A percentile compares a stretch with the other conserved stretches of the same genome.
Conservation (phyloP, 768 basidiomycete genomes). For the Termitomyces sp. region DNA sequence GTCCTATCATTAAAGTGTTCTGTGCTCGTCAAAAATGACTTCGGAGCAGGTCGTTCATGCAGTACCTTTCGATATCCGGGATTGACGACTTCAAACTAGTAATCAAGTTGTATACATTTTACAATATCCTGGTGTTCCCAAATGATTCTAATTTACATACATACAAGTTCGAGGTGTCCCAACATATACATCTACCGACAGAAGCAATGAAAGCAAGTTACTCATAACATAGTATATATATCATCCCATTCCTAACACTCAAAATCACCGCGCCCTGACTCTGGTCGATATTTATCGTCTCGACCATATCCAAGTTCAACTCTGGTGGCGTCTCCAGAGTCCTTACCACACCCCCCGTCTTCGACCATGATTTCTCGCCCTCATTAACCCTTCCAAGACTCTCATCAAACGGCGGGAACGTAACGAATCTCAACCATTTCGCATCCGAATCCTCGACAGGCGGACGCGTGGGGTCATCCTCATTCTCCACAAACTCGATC, state of each 20-base stretch:
- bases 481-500: slow-evolving; percentile 55
- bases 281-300: slow-evolving; percentile 79
- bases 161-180: background rate
- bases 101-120: too few species aligned
- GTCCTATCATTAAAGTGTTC: too few species aligned
- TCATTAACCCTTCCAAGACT: slow-evolving; percentile 18
- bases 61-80: too few species aligned
- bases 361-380: slow-evolving; percentile 22
- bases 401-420: slow-evolving; percentile 56
- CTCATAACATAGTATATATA: slow-evolving; percentile 71
- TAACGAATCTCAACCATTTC: slow-evolving; percentile 66
- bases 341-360: slow-evolving; percentile 43
- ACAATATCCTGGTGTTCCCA: background rate
- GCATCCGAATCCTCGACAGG: slow-evolving; percentile 26
- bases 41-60: too few species aligned
- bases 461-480: slow-evolving; percentile 18
- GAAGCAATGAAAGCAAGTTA: slow-evolving; percentile 2
- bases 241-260: slow-evolving; percentile 62
- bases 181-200: background rate
- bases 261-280: slow-evolving; percentile 70
- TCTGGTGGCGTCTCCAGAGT: slow-evolving; percentile 65
- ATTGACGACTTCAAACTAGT: too few species aligned
- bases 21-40: too few species aligned
- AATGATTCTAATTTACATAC: background rate
- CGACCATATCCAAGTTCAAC: slow-evolving; percentile 59